Evolutionary conservation across 306 rosid species (phyloP).

Genomic region (barrel medic (Medicago truncatula)): DNA sequence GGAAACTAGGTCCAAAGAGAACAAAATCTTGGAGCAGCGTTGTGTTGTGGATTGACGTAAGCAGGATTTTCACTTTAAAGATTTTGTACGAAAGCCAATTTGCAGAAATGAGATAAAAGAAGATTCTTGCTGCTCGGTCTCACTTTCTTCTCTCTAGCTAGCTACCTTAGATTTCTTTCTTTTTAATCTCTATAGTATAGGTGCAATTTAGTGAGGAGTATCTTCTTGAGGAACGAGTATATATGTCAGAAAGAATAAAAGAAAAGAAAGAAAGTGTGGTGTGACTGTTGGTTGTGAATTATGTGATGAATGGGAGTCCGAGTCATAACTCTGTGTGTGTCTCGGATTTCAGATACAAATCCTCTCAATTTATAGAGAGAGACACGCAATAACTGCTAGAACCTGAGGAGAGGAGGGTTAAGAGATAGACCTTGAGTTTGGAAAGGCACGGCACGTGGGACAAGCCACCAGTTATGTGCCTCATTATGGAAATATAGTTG

Average conservation of each 20-base stretch:
- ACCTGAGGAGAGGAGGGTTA: neutral
- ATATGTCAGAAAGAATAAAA: neutral
- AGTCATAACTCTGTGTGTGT: slow-evolving; percentile 38
- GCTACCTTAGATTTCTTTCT: neutral
- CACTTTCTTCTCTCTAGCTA: neutral
- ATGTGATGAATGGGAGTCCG: slow-evolving; percentile 10
- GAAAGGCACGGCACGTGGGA: slow-evolving; percentile 52
- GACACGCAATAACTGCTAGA: slow-evolving; percentile 36
- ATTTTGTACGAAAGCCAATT: slow-evolving; percentile 61
- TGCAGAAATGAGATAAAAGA: slow-evolving; percentile 47
- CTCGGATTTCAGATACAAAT: slow-evolving; percentile 58
- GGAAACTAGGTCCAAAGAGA: slow-evolving; percentile 40
- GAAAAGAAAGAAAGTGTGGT: neutral
- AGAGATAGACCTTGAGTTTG: neutral
- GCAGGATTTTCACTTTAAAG: slow-evolving; percentile 69
- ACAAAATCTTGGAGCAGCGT: slow-evolving; percentile 60
- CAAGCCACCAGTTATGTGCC: slow-evolving; percentile 55
- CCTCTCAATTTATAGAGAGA: slow-evolving; percentile 60
- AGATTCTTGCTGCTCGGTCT: slow-evolving; percentile 21
- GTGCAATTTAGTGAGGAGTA: neutral
- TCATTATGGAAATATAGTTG: neutral
- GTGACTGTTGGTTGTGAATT: slow-evolving; percentile 15
- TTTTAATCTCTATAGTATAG: neutral
- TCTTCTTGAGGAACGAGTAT: neutral
- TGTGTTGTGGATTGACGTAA: slow-evolving; percentile 55